Base-by-base conservation (phyloP, 169 alveolate genomes). In the Toxoplasma gondii region DNA sequence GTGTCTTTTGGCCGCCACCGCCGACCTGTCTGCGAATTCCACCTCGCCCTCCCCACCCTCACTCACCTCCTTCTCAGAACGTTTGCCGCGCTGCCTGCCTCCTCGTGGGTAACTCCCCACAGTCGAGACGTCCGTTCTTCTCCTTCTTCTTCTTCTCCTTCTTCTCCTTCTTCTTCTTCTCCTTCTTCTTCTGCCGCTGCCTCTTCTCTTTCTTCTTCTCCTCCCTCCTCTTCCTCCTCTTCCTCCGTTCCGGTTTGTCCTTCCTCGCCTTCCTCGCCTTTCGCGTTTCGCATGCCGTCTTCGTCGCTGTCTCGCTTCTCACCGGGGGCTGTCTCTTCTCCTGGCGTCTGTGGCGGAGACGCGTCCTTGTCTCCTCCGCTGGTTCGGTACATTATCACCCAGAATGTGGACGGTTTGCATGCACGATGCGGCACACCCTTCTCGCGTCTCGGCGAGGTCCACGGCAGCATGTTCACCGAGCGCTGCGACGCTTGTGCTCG, bases 381-480 rank as follows among this genome's bases (percentile, higher is more conserved):
- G 74, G 94, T 97, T 53, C 91, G 94, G 67, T 94, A 91, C 88
- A 92, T 97, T 78, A 96, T 97, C 39, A 97, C 98, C 38, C 98
- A 97, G 95, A 97, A 97, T 92, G 96, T 97, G 41, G 98, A 97
- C 91, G 97, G 98, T 0, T 91, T 97, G 64, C 98, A 97, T 95
- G 96, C 97, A 82, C 80, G 97, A 80, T 95, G 98, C 82, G 98
- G 98, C 24, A 93, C 96, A 70, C 90, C 95, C 12, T 95, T 96
- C 94, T 92, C 96, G 45, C 95, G 96, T 86, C 91, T 96, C 38
- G 84, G 98, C 19, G 98, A 97, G 95, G 96, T 97, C 39, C 98
- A 97, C 86, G 98, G 98, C 34, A 97, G 96, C 93, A 96, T 97
- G 91, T 97, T 97, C 84, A 92, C 95, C 1, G 98, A 97, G 86